phyloP scores from a whole-genome alignment of 495 filamentous ascomycete species.

The Neurospora sp. region DNA sequence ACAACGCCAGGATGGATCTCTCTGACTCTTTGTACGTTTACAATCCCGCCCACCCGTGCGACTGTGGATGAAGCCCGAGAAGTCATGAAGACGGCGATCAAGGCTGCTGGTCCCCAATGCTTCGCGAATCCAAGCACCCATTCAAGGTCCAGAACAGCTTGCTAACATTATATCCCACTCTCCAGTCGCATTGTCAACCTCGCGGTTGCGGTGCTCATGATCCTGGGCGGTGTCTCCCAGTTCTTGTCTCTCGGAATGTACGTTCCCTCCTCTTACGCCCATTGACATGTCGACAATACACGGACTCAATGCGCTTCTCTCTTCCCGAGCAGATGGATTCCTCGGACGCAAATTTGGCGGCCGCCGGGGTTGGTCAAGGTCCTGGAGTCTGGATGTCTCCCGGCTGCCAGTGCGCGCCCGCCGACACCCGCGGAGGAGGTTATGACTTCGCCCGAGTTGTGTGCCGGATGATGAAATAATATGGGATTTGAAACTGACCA shows the following conservation, averaged over 20 bases:
- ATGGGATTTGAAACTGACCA: constrained; percentile 1
- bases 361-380: background rate
- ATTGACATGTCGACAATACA: constrained; percentile 9
- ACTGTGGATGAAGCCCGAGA: background rate
- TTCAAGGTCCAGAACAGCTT: background rate
- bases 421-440: background rate
- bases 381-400: background rate
- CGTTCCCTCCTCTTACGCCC: constrained; percentile 15
- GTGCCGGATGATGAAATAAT: background rate
- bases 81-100: background rate
- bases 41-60: background rate
- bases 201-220: constrained; percentile 76
- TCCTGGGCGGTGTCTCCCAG: constrained; percentile 80
- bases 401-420: background rate
- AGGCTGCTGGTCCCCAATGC: background rate
- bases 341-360: background rate
- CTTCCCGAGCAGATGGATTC: background rate
- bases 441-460: background rate
- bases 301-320: background rate
- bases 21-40: constrained; percentile 36
- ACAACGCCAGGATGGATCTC: constrained; percentile 28
- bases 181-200: constrained; percentile 88
- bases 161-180: constrained; percentile 9
- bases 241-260: constrained; percentile 60
- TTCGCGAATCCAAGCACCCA: background rate